Percentiles rank a stretch among this genome's conserved stretches.
phyloP scores from a whole-genome alignment of 495 filamentous ascomycete genomes.

The Hypoxylon fragiforme region DNA sequence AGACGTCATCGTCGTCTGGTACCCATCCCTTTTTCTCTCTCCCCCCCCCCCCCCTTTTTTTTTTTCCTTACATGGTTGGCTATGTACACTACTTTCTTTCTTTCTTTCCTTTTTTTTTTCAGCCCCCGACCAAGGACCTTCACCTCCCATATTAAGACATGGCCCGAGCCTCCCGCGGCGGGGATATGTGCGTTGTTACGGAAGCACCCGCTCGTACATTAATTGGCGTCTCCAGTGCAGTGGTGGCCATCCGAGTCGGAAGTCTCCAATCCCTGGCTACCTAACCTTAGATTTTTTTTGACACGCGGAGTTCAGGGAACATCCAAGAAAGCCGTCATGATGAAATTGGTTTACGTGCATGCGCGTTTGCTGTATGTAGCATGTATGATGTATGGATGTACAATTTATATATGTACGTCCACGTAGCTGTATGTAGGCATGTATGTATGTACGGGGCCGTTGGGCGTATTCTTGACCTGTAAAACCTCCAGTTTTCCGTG shows the following conservation, averaged over 20 bases:
- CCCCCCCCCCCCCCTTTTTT: no score
- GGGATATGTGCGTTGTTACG: conserved; percentile 21
- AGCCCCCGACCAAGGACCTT: conserved; percentile 25
- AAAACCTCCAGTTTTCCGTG: no score
- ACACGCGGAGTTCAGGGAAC: conserved; percentile 28
- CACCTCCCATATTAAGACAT: conserved; percentile 30
- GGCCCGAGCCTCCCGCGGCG: conserved; percentile 31
- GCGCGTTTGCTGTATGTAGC: no score
- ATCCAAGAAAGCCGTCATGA: no score
- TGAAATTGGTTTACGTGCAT: no score
- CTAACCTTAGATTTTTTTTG: conserved; percentile 7
- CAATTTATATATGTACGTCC: conserved; percentile 17
- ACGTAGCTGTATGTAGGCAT: conserved; percentile 23
- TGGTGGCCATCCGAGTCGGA: conserved; percentile 10
- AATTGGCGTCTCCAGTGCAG: background rate
- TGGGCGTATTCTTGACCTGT: conserved; percentile 19
- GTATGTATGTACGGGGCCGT: conserved; percentile 11
- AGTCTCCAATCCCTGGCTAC: conserved; percentile 12
- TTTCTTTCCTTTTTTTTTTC: conserved; percentile 21
- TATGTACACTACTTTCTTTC: no score
- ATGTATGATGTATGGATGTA: background rate
- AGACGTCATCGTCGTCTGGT: conserved; percentile 12
- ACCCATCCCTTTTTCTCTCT: no score
- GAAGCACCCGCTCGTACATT: conserved; percentile 29
- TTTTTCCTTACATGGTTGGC: no score